phyloP scores from a whole-genome alignment of 139 green algal genomes.

The Chlamydomonas applanata region DNA sequence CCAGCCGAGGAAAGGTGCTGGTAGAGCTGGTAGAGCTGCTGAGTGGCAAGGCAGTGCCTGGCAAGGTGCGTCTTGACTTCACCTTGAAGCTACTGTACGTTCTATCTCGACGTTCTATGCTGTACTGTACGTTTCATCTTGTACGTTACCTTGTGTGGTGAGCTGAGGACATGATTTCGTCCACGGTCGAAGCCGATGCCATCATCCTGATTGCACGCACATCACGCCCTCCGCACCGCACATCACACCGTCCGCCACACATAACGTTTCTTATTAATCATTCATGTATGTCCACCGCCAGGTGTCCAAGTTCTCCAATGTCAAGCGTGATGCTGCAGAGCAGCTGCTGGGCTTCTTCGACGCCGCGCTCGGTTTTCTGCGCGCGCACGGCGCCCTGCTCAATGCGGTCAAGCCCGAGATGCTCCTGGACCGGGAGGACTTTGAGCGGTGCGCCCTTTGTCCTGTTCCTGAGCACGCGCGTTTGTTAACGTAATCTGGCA shows the following conservation, averaged over 20 bases:
- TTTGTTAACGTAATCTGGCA: no score
- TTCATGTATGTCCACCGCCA: constrained; percentile 10
- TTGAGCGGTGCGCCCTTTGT: constrained; percentile 11
- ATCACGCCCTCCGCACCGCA: no score
- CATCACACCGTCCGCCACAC: no score
- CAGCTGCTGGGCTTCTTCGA: constrained; percentile 59
- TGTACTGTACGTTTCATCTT: no score
- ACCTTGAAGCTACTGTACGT: no score
- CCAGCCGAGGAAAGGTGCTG: constrained; percentile 55
- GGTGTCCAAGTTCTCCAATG: constrained; percentile 32
- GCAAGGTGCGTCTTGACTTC: constrained; percentile 37
- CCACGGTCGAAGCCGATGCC: no score
- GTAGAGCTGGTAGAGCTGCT: constrained; percentile 73
- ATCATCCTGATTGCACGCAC: no score
- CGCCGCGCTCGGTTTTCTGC: constrained; percentile 38
- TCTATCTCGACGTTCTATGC: no score
- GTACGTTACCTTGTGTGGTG: no score
- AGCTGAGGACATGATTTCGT: no score
- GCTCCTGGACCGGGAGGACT: constrained; percentile 63
- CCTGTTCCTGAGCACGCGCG: not conserved
- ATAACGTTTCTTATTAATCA: no score
- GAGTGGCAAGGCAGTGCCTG: constrained; percentile 53
- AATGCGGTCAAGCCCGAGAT: constrained; percentile 76
- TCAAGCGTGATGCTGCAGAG: constrained; percentile 50
- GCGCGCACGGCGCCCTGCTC: constrained; percentile 57